Percentiles rank a stretch among this genome's conserved stretches.
These are phyloP conservation scores for Candida stauntonica DNA, from an alignment of 805 yeast species.

Conservation along the genomic window DNA sequence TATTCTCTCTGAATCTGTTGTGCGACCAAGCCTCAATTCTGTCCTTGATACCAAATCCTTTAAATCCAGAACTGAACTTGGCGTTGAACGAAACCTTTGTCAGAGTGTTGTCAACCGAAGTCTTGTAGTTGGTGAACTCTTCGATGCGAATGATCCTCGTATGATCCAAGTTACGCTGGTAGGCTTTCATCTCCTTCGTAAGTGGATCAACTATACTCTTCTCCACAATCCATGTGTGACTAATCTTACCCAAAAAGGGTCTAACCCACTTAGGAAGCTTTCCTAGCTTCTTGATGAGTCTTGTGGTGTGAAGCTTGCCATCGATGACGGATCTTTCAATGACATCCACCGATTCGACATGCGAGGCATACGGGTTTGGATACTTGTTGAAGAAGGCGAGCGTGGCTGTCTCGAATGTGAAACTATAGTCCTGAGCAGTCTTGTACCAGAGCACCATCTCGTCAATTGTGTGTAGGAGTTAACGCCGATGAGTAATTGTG, in stretches of 20 bases:
- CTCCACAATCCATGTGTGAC: constrained; percentile 81
- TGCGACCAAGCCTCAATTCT: constrained; percentile 82
- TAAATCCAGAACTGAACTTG: constrained; percentile 67
- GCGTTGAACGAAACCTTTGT: constrained; percentile 58
- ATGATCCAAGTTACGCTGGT: constrained; percentile 83
- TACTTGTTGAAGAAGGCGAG: constrained; percentile 73
- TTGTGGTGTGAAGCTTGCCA: constrained; percentile 67
- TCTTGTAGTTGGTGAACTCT: constrained; percentile 60
- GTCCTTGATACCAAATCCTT: constrained; percentile 55
- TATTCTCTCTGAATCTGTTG: constrained; percentile 61
- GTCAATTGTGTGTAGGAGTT: background rate
- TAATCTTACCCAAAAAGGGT: constrained; percentile 66
- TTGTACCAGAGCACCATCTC: constrained; percentile 62
- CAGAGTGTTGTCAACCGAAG: constrained; percentile 26
- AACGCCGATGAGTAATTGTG: background rate
- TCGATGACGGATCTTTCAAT: constrained; percentile 56
- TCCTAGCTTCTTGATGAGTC: constrained; percentile 74
- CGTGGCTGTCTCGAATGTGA: constrained; percentile 68
- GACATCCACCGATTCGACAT: constrained; percentile 82
- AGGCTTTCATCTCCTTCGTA: constrained; percentile 51
- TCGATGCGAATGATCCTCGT: constrained; percentile 72
- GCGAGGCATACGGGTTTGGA: constrained; percentile 75
- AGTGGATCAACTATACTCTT: constrained; percentile 67
- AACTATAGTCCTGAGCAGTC: constrained; percentile 50
- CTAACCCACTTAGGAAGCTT: constrained; percentile 74